Evolutionary conservation across 441 rosid genomes (phyloP).

Genomic region (Aquilaria agallochum): DNA sequence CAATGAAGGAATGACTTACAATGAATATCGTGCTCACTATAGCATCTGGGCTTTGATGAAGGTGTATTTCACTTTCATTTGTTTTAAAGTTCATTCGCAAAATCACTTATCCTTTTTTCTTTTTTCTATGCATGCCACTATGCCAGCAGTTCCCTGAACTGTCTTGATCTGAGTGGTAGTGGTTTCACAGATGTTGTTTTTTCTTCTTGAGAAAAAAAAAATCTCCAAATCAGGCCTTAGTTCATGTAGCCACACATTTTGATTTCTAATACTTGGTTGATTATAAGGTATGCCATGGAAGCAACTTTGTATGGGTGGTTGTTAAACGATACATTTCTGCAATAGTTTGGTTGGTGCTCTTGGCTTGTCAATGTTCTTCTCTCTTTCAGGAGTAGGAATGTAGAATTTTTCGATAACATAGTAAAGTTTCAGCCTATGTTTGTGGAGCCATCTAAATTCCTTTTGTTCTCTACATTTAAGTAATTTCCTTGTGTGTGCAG

Average conservation of each 20-base stretch:
- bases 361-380: too few species aligned
- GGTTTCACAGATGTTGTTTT: too few species aligned
- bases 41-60: constrained; percentile 99
- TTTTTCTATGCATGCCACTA: too few species aligned
- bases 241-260: neutral
- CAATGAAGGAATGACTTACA: constrained; percentile 95
- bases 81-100: neutral
- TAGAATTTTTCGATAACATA: too few species aligned
- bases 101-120: neutral
- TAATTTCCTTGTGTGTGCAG: constrained; percentile 33
- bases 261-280: neutral
- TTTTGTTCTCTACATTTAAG: too few species aligned
- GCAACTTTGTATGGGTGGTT: constrained; percentile 1
- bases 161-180: too few species aligned
- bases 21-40: constrained; percentile 88
- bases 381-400: too few species aligned
- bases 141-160: too few species aligned
- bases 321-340: neutral
- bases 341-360: neutral
- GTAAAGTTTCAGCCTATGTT: too few species aligned
- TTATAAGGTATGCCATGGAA: neutral
- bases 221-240: too few species aligned
- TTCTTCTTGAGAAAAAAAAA: too few species aligned
- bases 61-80: constrained; percentile 27
- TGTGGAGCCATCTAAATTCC: too few species aligned